Evolutionary conservation across 2,329 filamentous ascomycete genomes (phyloP), one percentile per base, ranked within the genome.

Genomic region (Helotiales sp.): DNA sequence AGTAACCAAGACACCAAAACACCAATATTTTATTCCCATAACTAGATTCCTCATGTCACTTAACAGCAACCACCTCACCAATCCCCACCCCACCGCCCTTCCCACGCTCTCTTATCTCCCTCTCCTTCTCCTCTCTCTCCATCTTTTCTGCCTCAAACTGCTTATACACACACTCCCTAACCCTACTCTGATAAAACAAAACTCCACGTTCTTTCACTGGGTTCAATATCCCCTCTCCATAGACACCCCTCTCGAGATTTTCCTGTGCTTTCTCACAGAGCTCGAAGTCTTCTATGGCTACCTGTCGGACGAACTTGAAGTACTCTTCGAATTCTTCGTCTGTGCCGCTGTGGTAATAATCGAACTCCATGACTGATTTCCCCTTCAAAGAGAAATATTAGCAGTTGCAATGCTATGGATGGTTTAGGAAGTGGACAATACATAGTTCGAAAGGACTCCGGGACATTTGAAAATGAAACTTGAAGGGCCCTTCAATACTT

Each of bases 281-380:
- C 74, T 87, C 85, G 68, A 81, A 86, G 65, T 87, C 85, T 68
- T 87, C 85, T 66, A 85, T 74, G 0, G 85, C 85, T 2, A 87
- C 85, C 68, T 85, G 84, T 2, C 85, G 78, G 3, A 86, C 84
- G 62, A 87, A 87, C 49, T 81, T 83, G 72, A 80, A 87, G 70
- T 87, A 87, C 6, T 85, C 80, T 65, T 86, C 83, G 67, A 87
- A 87, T 55, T 83, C 82, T n/a, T 85, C 81, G 6, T 81, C 83
- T 0, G 77, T 78, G 37, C 81, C 82, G 32, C 79, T 70, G 65
- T 87, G 84, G 70, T 86, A 87, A 69, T 87, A 87, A 71, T 87
- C 85, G 66, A 87, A 87, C 70, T 87, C 84, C 85, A 87, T 87
- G n/a, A n/a, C n/a, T n/a, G n/a, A n/a, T n/a, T n/a, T n/a, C n/a